Base-by-base conservation (phyloP, 192 early-diverging fungal species). In the Linnemannia zychae region DNA sequence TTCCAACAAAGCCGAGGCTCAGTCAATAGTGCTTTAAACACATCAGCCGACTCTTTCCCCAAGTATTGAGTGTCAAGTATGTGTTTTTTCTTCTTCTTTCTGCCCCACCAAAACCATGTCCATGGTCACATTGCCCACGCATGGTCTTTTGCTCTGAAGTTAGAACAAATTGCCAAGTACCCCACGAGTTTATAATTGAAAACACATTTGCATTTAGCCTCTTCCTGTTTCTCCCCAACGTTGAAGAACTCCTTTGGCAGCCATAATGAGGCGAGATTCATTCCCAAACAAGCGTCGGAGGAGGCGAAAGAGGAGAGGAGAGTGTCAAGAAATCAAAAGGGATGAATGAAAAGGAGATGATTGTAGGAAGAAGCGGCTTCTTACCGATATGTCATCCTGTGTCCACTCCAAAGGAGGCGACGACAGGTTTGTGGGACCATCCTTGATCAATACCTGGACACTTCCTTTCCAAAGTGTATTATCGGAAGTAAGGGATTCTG, bases 321-420 rank as follows among this genome's bases (percentile, higher is more conserved):
- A 33, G 31, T 44, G 28, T 34, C 7, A 28, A 24, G 49, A 28
- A 15, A 46, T 22, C 20, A 40, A 49, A 46, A 49, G 49, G 4
- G 24, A 31, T 7, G 2, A 12, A 16, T 18, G 67, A 18, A 46
- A 24, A 33, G 4, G 28, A 15, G 20, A 4, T 28, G 13, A 3
- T 46, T 24, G 28, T 24, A 48, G 4, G 49, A 72, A 38, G 22
- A 6, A 49, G 24, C 40, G 57, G 6, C 12, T 75, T 1, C 34
- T 77, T 77, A 77, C 76, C 68, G 76, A 71, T 37, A 77, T 77
- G 20, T 38, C 16, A 9, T 77, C 67, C 24, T 70, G 67, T 7
- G 40, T 22, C 67, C 67, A 53, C 22, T 33, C n/a, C 13, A 50
- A n/a, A 36, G 18, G 36, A 31, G 60, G 28, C 37, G 57, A 74